Conservation (phyloP, 2,329 filamentous ascomycete species). For the Calonectria pteridis region DNA sequence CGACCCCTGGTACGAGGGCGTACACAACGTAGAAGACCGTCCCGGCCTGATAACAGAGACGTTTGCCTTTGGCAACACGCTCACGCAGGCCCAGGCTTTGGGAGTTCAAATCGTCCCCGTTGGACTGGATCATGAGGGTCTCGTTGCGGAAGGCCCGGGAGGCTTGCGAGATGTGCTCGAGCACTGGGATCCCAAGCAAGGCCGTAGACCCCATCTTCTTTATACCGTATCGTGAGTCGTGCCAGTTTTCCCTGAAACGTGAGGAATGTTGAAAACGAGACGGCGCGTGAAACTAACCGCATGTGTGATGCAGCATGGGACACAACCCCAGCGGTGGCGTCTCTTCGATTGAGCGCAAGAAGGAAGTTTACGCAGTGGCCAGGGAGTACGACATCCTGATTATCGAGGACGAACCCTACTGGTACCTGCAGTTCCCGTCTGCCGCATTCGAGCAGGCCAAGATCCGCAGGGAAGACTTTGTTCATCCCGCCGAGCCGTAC, state of each 20-base stretch:
- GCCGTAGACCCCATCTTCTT: conserved; percentile 83
- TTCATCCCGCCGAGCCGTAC: conserved; percentile 46
- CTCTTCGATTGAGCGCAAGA: conserved; percentile 78
- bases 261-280: neutral
- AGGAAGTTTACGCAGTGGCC: conserved; percentile 84
- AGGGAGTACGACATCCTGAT: conserved; percentile 90
- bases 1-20: conserved; percentile 79
- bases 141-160: conserved; percentile 79
- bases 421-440: conserved; percentile 91
- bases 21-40: conserved; percentile 75
- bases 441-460: conserved; percentile 67
- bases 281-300: conserved; percentile 6
- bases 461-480: conserved; percentile 54
- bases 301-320: conserved; percentile 58
- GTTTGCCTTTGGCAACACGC: conserved; percentile 83
- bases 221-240: conserved; percentile 88
- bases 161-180: conserved; percentile 82
- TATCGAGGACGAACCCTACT: conserved; percentile 95
- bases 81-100: conserved; percentile 74
- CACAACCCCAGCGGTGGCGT: conserved; percentile 90
- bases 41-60: conserved; percentile 84
- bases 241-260: neutral
- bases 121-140: conserved; percentile 82
- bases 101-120: conserved; percentile 82
- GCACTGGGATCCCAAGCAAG: conserved; percentile 83